These are phyloP conservation scores for Fusarium buxicola DNA, from an alignment of 2,329 filamentous ascomycete species.

Conservation along the genomic window DNA sequence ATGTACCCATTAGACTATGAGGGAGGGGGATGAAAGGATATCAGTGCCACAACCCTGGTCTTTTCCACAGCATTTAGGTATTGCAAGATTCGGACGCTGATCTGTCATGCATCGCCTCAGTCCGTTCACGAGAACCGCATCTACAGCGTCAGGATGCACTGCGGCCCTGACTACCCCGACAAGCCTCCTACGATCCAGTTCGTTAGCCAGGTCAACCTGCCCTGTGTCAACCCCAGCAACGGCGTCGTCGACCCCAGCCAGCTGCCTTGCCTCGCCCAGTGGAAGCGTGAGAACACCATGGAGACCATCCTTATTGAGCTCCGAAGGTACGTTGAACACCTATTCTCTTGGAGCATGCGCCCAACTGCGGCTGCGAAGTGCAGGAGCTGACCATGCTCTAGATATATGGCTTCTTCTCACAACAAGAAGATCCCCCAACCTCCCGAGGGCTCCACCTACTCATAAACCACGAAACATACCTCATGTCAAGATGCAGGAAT, in stretches of 20 bases:
- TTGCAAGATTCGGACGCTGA: slow-evolving; percentile 14
- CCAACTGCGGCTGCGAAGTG: background rate
- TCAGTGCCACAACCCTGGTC: background rate
- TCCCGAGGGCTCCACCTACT: slow-evolving; percentile 77
- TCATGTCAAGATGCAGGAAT: slow-evolving; percentile 27
- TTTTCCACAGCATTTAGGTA: background rate
- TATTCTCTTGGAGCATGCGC: background rate
- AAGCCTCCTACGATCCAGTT: slow-evolving; percentile 91
- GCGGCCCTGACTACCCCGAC: slow-evolving; percentile 89
- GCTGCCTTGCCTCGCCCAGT: slow-evolving; percentile 86
- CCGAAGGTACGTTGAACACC: slow-evolving; percentile 67
- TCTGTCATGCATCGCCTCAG: slow-evolving; percentile 55
- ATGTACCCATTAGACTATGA: background rate
- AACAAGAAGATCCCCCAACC: slow-evolving; percentile 98
- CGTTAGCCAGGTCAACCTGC: slow-evolving; percentile 94
- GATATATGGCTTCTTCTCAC: slow-evolving; percentile 90
- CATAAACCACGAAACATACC: slow-evolving; percentile 38
- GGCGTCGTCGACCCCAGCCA: slow-evolving; percentile 88
- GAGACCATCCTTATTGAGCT: slow-evolving; percentile 92
- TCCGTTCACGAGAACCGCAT: slow-evolving; percentile 98
- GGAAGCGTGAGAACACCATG: slow-evolving; percentile 95
- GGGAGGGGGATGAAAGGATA: background rate
- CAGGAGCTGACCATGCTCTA: slow-evolving; percentile 50
- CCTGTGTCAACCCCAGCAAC: slow-evolving; percentile 84
- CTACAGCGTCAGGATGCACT: slow-evolving; percentile 98